Evolutionary conservation across 2,329 filamentous ascomycete genomes (phyloP), one percentile per base, ranked within the genome.

Genomic region (Ilyonectria mors-panacis): DNA sequence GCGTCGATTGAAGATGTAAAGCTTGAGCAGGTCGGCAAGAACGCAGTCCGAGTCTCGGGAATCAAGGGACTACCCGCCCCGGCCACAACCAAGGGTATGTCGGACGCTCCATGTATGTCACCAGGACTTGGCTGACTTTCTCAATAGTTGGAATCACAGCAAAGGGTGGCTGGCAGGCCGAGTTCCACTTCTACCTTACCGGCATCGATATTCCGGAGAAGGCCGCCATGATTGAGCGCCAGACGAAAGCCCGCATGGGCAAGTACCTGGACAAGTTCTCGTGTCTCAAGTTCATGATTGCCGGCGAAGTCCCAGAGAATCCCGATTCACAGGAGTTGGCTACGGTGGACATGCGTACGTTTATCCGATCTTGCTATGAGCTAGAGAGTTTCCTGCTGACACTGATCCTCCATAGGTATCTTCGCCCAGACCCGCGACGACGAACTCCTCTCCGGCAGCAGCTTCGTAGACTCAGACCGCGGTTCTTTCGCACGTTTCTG

Each of bases 1-100:
- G 81, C 80, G 1, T 74, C 79, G 19, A 66, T 84, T 3, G 77
- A 81, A 39, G 65, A 72, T 6, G 78, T 82, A 2, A 72, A 78
- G 56, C 87, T 90, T 69, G 84, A 87, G 63, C 83, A 89, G 64
- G 62, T 76, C 28, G 78, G 71, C 68, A 71, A 73, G 66, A 75
- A 76, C 65, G 73, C 74, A 17, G 79, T 81, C 13, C 71, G 69
- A n/a, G 73, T 81, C 12, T 73, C 73, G 3, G 78, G 79, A 5
- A 76, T 81, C 64, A 78, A 78, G 68, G 79, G 78, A 10, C 63
- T 72, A 19, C 77, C 76, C 7, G 74, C 78, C 13, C 78, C 78
- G 8, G 68, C 75, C 3, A 80, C 78, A 8, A 80, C 77, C 6
- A 79, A 78, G 60, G 75, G 65, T 60, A 70, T 58, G 50, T 15